Conservation (phyloP, 805 yeast species). For the Metschnikowia picachoensis region DNA sequence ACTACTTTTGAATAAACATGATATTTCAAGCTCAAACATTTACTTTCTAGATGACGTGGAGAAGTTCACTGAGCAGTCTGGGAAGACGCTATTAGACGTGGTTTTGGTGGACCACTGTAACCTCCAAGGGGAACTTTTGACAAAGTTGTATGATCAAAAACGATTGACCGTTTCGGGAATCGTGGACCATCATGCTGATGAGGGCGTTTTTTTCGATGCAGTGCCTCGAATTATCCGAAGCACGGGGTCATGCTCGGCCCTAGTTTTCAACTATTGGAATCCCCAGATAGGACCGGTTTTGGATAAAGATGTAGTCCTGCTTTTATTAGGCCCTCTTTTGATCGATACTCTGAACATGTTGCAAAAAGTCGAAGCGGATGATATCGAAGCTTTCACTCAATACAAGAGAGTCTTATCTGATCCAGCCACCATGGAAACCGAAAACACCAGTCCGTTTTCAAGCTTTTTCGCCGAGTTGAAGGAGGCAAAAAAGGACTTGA, state of each 20-base stretch:
- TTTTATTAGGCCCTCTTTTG: conserved; percentile 65
- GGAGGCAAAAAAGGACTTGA: conserved; percentile 60
- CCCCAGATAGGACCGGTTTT: conserved; percentile 16
- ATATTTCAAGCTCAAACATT: conserved; percentile 47
- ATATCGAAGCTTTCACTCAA: conserved; percentile 40
- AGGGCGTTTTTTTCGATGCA: conserved; percentile 44
- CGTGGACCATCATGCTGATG: conserved; percentile 88
- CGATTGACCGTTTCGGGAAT: conserved; percentile 47
- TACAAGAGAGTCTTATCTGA: conserved; percentile 29
- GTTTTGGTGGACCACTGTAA: conserved; percentile 82
- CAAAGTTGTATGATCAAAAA: conserved; percentile 22
- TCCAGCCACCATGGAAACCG: background rate
- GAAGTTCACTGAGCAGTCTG: conserved; percentile 12
- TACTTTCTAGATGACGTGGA: conserved; percentile 66
- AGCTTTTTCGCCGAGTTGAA: conserved; percentile 27
- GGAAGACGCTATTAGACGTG: conserved; percentile 32
- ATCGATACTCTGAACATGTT: conserved; percentile 72
- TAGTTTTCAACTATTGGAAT: conserved; percentile 65
- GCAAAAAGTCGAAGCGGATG: conserved; percentile 59
- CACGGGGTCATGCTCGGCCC: conserved; percentile 76
- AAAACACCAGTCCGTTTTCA: conserved; percentile 1
- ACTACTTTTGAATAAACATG: conserved; percentile 44
- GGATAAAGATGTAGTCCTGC: conserved; percentile 34
- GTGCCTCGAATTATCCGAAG: conserved; percentile 58
- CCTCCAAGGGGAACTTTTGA: conserved; percentile 48